These are phyloP conservation scores for Solanum lycopersicoides DNA, from an alignment of 257 asterid species.

Conservation along the genomic window DNA sequence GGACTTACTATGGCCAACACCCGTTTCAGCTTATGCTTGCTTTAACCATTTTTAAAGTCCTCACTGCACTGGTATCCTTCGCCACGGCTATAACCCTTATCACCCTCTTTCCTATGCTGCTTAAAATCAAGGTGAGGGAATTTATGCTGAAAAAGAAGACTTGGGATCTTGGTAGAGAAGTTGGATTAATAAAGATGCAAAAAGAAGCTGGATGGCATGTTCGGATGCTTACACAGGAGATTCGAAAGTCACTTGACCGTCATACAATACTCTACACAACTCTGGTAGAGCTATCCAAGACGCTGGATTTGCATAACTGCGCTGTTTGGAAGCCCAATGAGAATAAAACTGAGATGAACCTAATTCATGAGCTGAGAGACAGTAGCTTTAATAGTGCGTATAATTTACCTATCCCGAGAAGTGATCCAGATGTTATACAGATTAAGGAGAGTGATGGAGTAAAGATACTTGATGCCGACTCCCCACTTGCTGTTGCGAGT, in stretches of 20 bases:
- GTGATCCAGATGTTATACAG: conserved; percentile 58
- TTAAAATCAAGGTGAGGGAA: conserved; percentile 76
- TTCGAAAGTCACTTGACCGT: conserved; percentile 82
- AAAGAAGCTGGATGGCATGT: conserved; percentile 84
- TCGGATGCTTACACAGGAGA: conserved; percentile 93
- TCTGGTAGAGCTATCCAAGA: conserved; percentile 79
- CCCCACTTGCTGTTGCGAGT: conserved; percentile 71
- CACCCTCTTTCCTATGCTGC: conserved; percentile 73
- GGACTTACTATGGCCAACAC: conserved; percentile 97
- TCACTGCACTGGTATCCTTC: conserved; percentile 82
- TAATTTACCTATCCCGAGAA: conserved; percentile 29
- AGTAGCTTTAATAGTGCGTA: conserved; percentile 23
- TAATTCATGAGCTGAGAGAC: conserved; percentile 57
- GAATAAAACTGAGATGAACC: conserved; percentile 56
- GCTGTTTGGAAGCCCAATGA: conserved; percentile 90
- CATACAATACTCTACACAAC: conserved; percentile 80
- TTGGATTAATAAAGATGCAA: conserved; percentile 64
- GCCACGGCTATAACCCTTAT: conserved; percentile 90
- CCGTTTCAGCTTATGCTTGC: conserved; percentile 82
- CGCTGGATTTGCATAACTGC: conserved; percentile 67
- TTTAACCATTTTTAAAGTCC: conserved; percentile 69
- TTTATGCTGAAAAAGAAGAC: conserved; percentile 72
- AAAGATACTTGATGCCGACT: conserved; percentile 48
- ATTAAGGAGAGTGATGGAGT: conserved; percentile 59
- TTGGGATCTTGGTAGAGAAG: conserved; percentile 89